Percentiles rank a stretch among this genome's conserved stretches.
Conservation (phyloP, 768 basidiomycete genomes). For the Sarcodon sp. region DNA sequence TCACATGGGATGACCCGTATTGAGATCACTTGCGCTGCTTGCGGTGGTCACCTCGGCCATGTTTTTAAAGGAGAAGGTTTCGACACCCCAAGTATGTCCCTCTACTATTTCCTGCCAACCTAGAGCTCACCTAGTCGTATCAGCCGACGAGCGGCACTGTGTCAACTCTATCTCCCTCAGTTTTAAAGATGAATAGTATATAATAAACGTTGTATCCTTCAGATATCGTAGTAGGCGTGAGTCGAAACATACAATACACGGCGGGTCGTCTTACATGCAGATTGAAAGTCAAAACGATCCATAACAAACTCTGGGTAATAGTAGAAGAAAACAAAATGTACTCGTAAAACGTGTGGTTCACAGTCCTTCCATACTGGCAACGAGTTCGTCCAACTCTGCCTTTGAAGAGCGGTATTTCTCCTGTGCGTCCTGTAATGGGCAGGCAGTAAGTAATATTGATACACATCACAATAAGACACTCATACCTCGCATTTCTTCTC, state of each 20-base stretch:
- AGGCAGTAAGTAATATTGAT: background rate
- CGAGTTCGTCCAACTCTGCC: conserved; percentile 75
- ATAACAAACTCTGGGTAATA: background rate
- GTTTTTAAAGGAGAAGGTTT: conserved; percentile 92
- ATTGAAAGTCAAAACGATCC: background rate
- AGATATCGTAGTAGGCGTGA: conserved; percentile 2
- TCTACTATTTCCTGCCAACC: background rate
- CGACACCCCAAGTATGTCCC: conserved; percentile 47
- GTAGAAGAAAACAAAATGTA: conserved; percentile 1
- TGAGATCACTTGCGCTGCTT: conserved; percentile 84
- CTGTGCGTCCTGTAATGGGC: conserved; percentile 43
- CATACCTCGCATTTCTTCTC: conserved; percentile 92
- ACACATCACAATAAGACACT: conserved; percentile 2
- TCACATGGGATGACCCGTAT: conserved; percentile 56
- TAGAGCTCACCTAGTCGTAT: background rate
- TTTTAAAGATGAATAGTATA: conserved; percentile 40
- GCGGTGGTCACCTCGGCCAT: conserved; percentile 90
- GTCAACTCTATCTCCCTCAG: conserved; percentile 83
- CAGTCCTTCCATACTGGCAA: conserved; percentile 50
- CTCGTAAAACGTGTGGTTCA: conserved; percentile 3
- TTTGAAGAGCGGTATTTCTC: conserved; percentile 65
- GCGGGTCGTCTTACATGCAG: no score
- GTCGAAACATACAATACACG: background rate
- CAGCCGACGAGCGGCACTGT: conserved; percentile 78
- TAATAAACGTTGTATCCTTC: conserved; percentile 5